phyloP scores from a whole-genome alignment of 2,329 filamentous ascomycete species.

The Fusarium phyllophilum region DNA sequence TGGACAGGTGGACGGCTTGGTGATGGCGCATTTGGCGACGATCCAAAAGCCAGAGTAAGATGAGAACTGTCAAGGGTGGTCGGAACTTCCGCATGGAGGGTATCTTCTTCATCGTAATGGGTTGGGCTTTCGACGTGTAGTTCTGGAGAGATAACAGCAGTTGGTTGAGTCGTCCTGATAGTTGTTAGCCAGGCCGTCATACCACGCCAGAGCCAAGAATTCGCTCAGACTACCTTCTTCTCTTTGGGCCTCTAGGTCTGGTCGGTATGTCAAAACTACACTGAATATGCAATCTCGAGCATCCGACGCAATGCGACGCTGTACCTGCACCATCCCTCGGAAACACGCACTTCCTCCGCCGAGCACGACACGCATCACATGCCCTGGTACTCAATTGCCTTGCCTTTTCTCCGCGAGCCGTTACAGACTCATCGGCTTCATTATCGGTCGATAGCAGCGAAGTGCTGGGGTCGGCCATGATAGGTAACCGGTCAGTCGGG shows the following conservation, averaged over 20 bases:
- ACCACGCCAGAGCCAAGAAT: fast-evolving
- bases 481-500: neutral
- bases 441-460: neutral
- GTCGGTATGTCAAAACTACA: constrained; percentile 4
- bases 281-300: neutral
- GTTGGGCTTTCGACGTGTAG: neutral
- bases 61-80: fast-evolving
- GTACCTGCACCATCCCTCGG: neutral
- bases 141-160: neutral
- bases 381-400: neutral
- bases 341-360: constrained; percentile 4
- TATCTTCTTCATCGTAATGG: neutral
- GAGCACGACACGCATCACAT: constrained; percentile 7
- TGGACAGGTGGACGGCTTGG: neutral
- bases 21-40: neutral
- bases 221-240: neutral
- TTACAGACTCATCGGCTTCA: neutral
- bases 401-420: neutral
- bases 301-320: neutral
- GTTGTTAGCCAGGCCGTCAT: neutral
- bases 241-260: neutral
- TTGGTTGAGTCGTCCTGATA: neutral
- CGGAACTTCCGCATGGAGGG: fast-evolving
- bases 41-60: neutral
- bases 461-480: neutral